These are phyloP conservation scores for Pyrenopolyporus hunteri DNA, from an alignment of 495 filamentous ascomycete species.

Conservation along the genomic window DNA sequence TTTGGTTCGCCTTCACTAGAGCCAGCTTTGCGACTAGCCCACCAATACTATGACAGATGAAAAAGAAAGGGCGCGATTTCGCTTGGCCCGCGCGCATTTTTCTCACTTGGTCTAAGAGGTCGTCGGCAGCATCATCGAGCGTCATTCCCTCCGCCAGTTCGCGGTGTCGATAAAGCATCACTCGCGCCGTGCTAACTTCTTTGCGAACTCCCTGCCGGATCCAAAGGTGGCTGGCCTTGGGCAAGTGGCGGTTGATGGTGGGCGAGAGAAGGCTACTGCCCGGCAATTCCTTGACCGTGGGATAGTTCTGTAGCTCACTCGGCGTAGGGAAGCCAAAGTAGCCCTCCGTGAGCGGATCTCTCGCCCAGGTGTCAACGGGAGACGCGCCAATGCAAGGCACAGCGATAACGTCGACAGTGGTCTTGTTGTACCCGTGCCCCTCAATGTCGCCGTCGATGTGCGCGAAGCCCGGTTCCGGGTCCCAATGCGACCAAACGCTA, in stretches of 20 bases:
- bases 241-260: conserved; percentile 39
- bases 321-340: conserved; percentile 41
- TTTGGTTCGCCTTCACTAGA: conserved; percentile 56
- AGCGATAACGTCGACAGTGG: conserved; percentile 54
- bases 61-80: conserved; percentile 61
- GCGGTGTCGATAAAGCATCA: conserved; percentile 64
- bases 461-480: conserved; percentile 48
- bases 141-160: conserved; percentile 53
- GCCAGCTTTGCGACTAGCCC: conserved; percentile 65
- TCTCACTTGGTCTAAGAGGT: conserved; percentile 55
- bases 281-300: conserved; percentile 40
- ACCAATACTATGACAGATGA: conserved; percentile 70
- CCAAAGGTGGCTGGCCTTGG: conserved; percentile 46
- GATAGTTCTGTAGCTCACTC: conserved; percentile 31
- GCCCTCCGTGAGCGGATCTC: conserved; percentile 43
- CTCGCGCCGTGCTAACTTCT: conserved; percentile 51
- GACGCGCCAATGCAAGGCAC: conserved; percentile 55
- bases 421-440: conserved; percentile 52
- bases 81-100: conserved; percentile 46
- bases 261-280: conserved; percentile 40
- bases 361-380: conserved; percentile 52
- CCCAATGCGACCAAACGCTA: conserved; percentile 34
- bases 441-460: conserved; percentile 50
- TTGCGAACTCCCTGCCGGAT: conserved; percentile 49
- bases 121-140: conserved; percentile 56